These are phyloP conservation scores for Beta vulgaris DNA, from an alignment of 148 eudicot species.

Conservation along the genomic window DNA sequence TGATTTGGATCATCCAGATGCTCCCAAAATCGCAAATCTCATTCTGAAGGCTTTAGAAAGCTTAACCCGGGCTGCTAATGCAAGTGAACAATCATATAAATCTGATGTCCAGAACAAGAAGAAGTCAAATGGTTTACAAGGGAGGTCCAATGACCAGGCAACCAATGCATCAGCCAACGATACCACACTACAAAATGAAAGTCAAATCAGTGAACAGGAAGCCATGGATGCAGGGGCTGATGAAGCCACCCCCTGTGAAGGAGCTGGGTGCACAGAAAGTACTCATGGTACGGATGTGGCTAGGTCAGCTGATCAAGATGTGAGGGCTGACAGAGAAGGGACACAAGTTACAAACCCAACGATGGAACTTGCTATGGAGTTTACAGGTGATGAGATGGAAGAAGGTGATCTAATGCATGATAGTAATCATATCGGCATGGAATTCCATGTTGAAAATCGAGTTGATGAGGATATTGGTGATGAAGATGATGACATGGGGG, in stretches of 20 bases:
- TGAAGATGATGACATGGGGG: slow-evolving; percentile 95
- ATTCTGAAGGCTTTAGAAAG: slow-evolving; percentile 82
- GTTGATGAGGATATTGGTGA: slow-evolving; percentile 79
- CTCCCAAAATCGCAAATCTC: slow-evolving; percentile 83
- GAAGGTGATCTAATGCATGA: slow-evolving; percentile 54
- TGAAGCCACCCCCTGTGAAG: slow-evolving; percentile 41
- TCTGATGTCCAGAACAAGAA: slow-evolving; percentile 67
- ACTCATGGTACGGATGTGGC: slow-evolving; percentile 37
- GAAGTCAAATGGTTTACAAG: slow-evolving; percentile 47
- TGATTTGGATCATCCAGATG: slow-evolving; percentile 98
- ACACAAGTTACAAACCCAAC: slow-evolving; percentile 36
- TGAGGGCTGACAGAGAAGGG: slow-evolving; percentile 58
- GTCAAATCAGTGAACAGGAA: slow-evolving; percentile 38
- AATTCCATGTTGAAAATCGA: slow-evolving; percentile 75
- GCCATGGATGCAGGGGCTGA: slow-evolving; percentile 35
- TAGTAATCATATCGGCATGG: slow-evolving; percentile 58
- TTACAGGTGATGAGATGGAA: slow-evolving; percentile 72
- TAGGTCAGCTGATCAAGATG: slow-evolving; percentile 57
- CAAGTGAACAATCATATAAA: slow-evolving; percentile 65
- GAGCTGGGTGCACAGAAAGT: slow-evolving; percentile 34
- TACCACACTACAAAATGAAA: slow-evolving; percentile 37
- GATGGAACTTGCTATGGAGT: slow-evolving; percentile 57
- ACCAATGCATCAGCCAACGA: slow-evolving; percentile 31
- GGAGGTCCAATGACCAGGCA: slow-evolving; percentile 46
- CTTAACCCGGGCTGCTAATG: slow-evolving; percentile 86